A percentile compares a stretch with the other conserved stretches of the same genome.
Evolutionary conservation across 306 rosid species (phyloP).

Genomic region (Prunus salicina): DNA sequence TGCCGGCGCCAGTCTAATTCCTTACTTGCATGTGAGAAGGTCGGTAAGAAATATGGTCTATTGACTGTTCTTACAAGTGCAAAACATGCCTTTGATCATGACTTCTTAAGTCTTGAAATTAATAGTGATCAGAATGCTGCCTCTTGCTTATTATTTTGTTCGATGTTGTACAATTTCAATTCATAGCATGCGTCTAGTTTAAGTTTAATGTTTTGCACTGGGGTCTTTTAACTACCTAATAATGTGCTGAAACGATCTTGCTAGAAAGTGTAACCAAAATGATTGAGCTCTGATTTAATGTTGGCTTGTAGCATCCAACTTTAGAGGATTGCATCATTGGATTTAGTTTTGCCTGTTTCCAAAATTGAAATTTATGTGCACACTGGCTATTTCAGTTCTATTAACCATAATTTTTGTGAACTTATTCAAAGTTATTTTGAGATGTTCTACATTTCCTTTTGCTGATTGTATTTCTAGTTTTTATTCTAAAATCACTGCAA

Average conservation of each 20-base stretch:
- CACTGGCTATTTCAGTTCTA: not conserved
- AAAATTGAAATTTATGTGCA: not conserved
- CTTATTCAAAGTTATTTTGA: not conserved
- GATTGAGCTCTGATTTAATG: not conserved
- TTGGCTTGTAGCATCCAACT: not conserved
- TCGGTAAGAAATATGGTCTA: conserved; percentile 27
- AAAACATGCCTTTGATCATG: not conserved
- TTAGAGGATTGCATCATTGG: not conserved
- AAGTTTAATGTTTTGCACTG: not conserved
- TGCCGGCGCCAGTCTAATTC: conserved; percentile 85
- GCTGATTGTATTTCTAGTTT: not conserved
- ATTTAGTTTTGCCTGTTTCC: not conserved
- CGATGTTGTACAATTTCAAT: not conserved
- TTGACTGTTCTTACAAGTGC: conserved; percentile 11
- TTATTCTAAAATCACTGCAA: not conserved
- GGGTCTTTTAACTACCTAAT: not conserved
- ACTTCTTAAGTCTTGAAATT: not conserved
- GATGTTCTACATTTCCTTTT: not conserved
- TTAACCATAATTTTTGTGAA: not conserved
- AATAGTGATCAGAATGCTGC: not conserved
- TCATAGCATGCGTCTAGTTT: not conserved
- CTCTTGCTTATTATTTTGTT: not conserved
- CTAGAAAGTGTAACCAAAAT: not conserved
- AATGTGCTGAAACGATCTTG: not conserved
- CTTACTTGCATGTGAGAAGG: conserved; percentile 90